Evolutionary conservation across 495 filamentous ascomycete genomes (phyloP), one percentile per base, ranked within the genome.

Genomic region (Annulohypoxylon stygium): DNA sequence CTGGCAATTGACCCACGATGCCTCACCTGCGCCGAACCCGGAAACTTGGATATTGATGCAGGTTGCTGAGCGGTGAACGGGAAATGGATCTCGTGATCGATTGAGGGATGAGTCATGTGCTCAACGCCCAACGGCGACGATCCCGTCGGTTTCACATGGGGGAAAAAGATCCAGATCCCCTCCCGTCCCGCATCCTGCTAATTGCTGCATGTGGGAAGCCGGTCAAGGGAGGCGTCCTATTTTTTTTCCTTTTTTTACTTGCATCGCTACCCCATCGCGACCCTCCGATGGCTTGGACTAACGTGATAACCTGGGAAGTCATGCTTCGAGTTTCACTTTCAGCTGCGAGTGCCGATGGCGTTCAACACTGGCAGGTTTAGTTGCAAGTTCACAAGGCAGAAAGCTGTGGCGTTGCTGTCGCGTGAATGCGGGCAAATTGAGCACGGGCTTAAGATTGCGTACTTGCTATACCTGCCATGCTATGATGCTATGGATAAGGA

Each of bases 201-300:
- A 60, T 74, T 70, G 53, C 67, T 57, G 30, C 34, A 74, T 74
- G 66, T 47, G 41, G 71, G 57, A 67, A 67, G 18, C 69, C 69
- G 69, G 41, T 62, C 41, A 48, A 23, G 65, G 43, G 68, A 60
- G 54, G 68, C 54, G 55, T 50, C 41, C 14, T 43, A 4, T 1
- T 30, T 30, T 30, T 6, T 30, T 30, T 30, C 4, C 26, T 30
- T 67, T 33, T 63, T 47, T 58, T 14, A 12, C 39, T 53, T 53
- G 37, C 57, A 26, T 30, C 39, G 12, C 39, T 30, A n/a, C 10
- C 39, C 39, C 39, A 43, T 43, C 57, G 16, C 53, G 53, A 57
- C 53, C 33, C 53, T 57, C 33, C 53, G 53, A 25, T 37, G 53
- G 53, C 53, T 57, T 37, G 30, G 53, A 10, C 53, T 33, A 37